Conservation (phyloP, 306 rosid species). For the Rubus idaeus region DNA sequence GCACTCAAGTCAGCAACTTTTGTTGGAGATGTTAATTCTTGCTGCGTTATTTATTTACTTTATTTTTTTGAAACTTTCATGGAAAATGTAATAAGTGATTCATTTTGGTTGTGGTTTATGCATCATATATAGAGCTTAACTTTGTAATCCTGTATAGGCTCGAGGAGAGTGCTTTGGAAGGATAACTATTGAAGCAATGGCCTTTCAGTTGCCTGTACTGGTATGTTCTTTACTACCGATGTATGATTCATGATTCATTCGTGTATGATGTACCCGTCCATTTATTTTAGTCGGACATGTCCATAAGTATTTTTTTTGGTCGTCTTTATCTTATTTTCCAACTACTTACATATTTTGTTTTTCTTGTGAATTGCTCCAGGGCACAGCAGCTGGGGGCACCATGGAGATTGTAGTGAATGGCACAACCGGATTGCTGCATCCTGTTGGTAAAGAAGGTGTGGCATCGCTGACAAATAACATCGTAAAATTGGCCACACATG, state of each 20-base stretch:
- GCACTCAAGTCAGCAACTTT: conserved; percentile 17
- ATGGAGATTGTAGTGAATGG: conserved; percentile 88
- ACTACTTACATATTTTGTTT: not conserved
- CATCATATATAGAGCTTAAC: not conserved
- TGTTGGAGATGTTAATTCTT: conserved; percentile 15
- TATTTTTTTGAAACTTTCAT: not conserved
- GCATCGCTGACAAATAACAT: conserved; percentile 68
- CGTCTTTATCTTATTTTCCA: not conserved
- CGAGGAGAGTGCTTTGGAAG: conserved; percentile 86
- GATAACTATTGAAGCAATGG: conserved; percentile 88
- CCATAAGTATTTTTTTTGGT: no score
- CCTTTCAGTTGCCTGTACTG: conserved; percentile 82
- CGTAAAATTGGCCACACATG: conserved; percentile 74
- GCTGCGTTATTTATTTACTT: not conserved
- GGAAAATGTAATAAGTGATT: not conserved
- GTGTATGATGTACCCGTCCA: no score
- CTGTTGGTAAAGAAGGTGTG: conserved; percentile 73
- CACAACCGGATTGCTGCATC: conserved; percentile 77
- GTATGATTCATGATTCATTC: not conserved
- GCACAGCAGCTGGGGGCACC: conserved; percentile 93
- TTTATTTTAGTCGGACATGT: no score
- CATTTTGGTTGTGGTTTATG: not conserved
- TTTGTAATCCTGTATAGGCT: conserved; percentile 42
- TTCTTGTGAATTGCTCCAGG: conserved; percentile 37
- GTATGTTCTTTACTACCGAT: conserved; percentile 37